A percentile compares a stretch with the other conserved stretches of the same genome.
Evolutionary conservation across 2,329 filamentous ascomycete species (phyloP).

Genomic region (Xylariaceae sp.): DNA sequence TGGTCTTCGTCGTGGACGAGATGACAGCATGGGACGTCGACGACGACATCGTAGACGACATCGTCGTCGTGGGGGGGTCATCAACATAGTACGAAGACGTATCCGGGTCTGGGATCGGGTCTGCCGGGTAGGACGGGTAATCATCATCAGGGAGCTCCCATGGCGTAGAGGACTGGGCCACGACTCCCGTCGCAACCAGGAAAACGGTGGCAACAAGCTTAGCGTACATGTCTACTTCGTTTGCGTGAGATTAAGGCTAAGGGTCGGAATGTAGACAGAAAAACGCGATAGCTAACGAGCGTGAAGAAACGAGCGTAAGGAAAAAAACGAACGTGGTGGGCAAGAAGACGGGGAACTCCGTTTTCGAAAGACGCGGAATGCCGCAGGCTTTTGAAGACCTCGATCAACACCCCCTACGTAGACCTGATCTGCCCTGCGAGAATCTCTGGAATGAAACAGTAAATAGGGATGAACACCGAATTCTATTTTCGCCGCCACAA

Average conservation of each 20-base stretch:
- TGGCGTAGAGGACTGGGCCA: not conserved
- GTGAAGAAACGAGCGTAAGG: slow-evolving; percentile 1
- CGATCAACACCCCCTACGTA: slow-evolving; percentile 12
- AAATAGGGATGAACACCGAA: slow-evolving; percentile 26
- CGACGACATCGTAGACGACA: not conserved
- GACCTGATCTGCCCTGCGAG: slow-evolving; percentile 9
- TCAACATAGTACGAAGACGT: too few relatives aligned
- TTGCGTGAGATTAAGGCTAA: slow-evolving; percentile 1
- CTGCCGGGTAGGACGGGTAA: not conserved
- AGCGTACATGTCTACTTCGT: slow-evolving; percentile 29
- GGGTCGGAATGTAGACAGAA: not conserved
- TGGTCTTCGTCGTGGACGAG: slow-evolving; percentile 1
- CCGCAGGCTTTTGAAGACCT: slow-evolving; percentile 22
- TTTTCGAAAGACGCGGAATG: slow-evolving; percentile 7
- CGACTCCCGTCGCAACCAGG: slow-evolving; percentile 18
- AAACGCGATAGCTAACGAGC: slow-evolving; percentile 4
- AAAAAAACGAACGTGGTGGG: slow-evolving; percentile 12
- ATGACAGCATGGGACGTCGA: not conserved
- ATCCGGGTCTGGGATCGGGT: too few relatives aligned
- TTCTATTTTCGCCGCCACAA: slow-evolving; percentile 23
- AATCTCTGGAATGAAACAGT: slow-evolving; percentile 32
- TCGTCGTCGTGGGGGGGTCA: too few relatives aligned
- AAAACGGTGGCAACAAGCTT: slow-evolving; percentile 24
- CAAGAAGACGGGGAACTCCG: slow-evolving; percentile 8
- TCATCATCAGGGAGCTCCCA: not conserved